Evolutionary conservation across 345 rosid genomes (phyloP).

Genomic region (Turritis glabra): DNA sequence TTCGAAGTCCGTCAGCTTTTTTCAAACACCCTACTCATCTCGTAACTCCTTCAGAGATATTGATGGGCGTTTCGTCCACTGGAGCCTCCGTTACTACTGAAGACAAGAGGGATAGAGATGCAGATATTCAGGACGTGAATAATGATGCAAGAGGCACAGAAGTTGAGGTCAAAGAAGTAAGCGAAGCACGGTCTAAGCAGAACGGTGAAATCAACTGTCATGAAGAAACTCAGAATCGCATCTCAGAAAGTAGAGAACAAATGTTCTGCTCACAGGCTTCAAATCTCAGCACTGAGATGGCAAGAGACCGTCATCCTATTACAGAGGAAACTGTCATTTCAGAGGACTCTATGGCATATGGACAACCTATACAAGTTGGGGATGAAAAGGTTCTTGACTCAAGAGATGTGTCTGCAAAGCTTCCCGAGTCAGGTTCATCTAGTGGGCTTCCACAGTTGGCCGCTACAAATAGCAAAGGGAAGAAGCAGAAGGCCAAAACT

Average conservation of each 20-base stretch:
- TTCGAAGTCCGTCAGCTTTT: constrained; percentile 44
- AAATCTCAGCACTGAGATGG: constrained; percentile 63
- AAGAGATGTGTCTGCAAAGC: constrained; percentile 47
- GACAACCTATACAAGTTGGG: constrained; percentile 41
- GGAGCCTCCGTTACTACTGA: constrained; percentile 47
- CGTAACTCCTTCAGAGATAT: constrained; percentile 79
- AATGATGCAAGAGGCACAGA: constrained; percentile 47
- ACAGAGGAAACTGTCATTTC: constrained; percentile 45
- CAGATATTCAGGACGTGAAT: constrained; percentile 50
- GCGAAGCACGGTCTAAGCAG: constrained; percentile 50
- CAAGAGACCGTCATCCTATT: constrained; percentile 50
- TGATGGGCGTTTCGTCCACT: constrained; percentile 64
- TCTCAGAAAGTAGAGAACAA: constrained; percentile 51
- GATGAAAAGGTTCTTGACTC: constrained; percentile 48
- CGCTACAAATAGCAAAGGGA: constrained; percentile 52
- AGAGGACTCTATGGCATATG: constrained; percentile 44
- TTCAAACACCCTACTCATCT: constrained; percentile 84
- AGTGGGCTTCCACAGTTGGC: constrained; percentile 43
- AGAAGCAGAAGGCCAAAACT: constrained; percentile 61
- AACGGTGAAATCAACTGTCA: constrained; percentile 48
- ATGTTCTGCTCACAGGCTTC: constrained; percentile 66
- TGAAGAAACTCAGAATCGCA: constrained; percentile 43
- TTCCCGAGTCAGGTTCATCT: constrained; percentile 46
- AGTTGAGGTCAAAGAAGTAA: constrained; percentile 67
- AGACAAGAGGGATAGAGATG: constrained; percentile 49